Percentiles rank a stretch among this genome's conserved stretches.
Evolutionary conservation across 441 rosid species (phyloP).

Genomic region (Croton setiger): DNA sequence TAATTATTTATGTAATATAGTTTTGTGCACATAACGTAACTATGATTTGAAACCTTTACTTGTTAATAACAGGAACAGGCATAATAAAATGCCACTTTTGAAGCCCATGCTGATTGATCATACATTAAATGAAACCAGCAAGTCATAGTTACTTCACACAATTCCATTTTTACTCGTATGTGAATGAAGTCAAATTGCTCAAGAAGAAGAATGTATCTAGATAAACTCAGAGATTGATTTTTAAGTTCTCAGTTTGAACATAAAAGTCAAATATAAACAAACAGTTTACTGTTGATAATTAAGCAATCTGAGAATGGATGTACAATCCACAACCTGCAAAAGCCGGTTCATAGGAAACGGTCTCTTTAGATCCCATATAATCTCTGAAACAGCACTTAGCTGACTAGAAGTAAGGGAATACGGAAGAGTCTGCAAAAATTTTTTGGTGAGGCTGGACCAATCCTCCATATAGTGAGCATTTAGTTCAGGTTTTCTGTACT

Average conservation of each 20-base stretch:
- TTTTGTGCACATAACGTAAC: neutral
- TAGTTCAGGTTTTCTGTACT: conserved; percentile 62
- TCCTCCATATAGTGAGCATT: conserved; percentile 55
- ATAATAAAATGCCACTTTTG: neutral
- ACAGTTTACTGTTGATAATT: neutral
- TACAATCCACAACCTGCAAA: conserved; percentile 63
- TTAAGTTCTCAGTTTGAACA: neutral
- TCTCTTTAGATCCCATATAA: conserved; percentile 90
- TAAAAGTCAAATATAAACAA: conserved; percentile 7
- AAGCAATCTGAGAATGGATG: conserved; percentile 16
- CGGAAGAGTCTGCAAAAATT: conserved; percentile 73
- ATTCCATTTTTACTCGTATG: neutral
- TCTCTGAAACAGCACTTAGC: conserved; percentile 83
- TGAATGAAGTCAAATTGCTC: neutral
- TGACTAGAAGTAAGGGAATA: conserved; percentile 92
- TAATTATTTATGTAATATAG: neutral
- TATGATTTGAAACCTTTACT: neutral
- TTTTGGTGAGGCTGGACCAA: conserved; percentile 79
- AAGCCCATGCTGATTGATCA: neutral
- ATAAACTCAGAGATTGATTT: neutral
- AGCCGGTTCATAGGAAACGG: conserved; percentile 94
- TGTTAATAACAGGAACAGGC: neutral
- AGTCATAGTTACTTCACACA: neutral
- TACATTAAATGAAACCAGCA: neutral
- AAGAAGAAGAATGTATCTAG: neutral